A percentile compares a stretch with the other conserved stretches of the same genome.
These are phyloP conservation scores for Parastagonospora avenae DNA, from an alignment of 2,329 filamentous ascomycete species.

Conservation along the genomic window DNA sequence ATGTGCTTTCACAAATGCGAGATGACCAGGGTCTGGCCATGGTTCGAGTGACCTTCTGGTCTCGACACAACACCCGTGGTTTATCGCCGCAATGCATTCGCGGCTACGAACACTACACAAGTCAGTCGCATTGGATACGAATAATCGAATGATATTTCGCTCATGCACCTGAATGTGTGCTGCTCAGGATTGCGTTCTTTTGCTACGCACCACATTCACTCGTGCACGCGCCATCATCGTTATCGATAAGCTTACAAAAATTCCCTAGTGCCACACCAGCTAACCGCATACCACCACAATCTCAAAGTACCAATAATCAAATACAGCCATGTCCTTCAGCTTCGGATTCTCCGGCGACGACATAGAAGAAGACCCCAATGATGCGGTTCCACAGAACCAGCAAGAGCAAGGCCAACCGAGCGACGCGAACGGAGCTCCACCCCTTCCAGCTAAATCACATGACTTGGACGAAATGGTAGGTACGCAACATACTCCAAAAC, in stretches of 20 bases:
- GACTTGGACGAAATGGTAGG: constrained; percentile 56
- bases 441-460: constrained; percentile 49
- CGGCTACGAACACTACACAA: too few species aligned
- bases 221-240: constrained; percentile 13
- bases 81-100: too few species aligned
- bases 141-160: neutral
- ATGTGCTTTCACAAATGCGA: too few species aligned
- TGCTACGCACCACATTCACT: constrained; percentile 11
- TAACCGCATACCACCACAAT: neutral
- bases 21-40: too few species aligned
- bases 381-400: constrained; percentile 24
- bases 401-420: constrained; percentile 2
- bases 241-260: constrained; percentile 33
- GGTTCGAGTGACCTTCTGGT: too few species aligned
- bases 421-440: constrained; percentile 28
- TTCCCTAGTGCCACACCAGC: neutral
- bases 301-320: neutral
- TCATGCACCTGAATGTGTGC: neutral
- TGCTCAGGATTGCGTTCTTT: too few species aligned
- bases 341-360: constrained; percentile 66
- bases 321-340: constrained; percentile 50
- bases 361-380: constrained; percentile 57
- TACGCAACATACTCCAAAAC: constrained; percentile 1
- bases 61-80: too few species aligned
- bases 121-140: too few species aligned